phyloP scores from a whole-genome alignment of 1,284 basidiomycete species.

The Tremellales sp. region DNA sequence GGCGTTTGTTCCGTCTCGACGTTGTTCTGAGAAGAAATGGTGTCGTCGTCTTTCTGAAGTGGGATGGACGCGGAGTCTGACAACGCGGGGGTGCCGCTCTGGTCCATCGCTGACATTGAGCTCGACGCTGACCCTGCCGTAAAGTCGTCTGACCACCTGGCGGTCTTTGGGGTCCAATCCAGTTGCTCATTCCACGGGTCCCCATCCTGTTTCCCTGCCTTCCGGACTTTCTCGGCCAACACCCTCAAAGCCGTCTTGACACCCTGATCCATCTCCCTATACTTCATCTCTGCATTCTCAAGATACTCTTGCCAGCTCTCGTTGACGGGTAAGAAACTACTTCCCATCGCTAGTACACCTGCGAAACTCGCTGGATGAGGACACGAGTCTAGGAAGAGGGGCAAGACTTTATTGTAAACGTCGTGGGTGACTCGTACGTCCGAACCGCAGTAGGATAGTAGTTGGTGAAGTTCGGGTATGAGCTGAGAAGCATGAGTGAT shows the following conservation, averaged over 20 bases:
- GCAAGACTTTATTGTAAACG: conserved; percentile 77
- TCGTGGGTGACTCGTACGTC: conserved; percentile 83
- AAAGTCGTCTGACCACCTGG: conserved; percentile 52
- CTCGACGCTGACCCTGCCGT: conserved; percentile 2
- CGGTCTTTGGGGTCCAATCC: conserved; percentile 90
- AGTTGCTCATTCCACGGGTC: conserved; percentile 88
- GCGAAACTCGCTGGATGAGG: conserved; percentile 92
- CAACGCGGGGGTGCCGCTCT: not conserved
- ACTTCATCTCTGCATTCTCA: conserved; percentile 70
- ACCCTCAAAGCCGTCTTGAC: conserved; percentile 63
- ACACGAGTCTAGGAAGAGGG: conserved; percentile 76
- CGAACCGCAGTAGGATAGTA: conserved; percentile 80
- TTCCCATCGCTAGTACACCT: conserved; percentile 87
- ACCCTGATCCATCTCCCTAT: conserved; percentile 67
- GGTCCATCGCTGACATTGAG: not conserved
- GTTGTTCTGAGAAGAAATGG: not conserved
- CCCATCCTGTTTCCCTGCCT: conserved; percentile 62
- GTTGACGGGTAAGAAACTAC: conserved; percentile 85
- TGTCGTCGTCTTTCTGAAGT: not conserved
- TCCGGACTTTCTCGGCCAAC: conserved; percentile 61
- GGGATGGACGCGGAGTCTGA: not conserved
- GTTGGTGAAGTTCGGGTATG: conserved; percentile 62
- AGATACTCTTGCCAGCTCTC: conserved; percentile 83
- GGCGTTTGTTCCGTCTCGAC: not conserved
- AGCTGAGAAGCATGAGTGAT: conserved; percentile 56